These are phyloP conservation scores for Exophiala spinifera DNA, from an alignment of 2,329 filamentous ascomycete species.

Conservation along the genomic window DNA sequence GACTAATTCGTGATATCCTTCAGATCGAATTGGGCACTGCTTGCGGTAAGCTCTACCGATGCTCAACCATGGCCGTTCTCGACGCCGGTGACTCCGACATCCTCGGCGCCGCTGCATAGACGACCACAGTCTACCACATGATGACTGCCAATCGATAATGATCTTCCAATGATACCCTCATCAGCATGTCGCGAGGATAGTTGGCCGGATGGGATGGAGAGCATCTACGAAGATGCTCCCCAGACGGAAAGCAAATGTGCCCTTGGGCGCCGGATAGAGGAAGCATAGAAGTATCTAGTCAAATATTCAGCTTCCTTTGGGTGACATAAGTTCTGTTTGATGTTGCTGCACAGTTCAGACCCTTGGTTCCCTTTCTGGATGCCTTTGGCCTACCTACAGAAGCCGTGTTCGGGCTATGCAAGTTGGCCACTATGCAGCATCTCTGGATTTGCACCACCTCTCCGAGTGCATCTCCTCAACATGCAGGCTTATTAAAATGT, in stretches of 20 bases:
- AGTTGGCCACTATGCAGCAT: too few species aligned
- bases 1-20: constrained; percentile 27
- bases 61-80: constrained; percentile 93
- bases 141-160: not conserved
- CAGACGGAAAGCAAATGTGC: not conserved
- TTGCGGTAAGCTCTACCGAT: constrained; percentile 98
- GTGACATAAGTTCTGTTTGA: not conserved
- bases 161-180: not conserved
- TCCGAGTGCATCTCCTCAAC: too few species aligned
- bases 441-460: too few species aligned
- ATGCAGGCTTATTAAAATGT: too few species aligned
- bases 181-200: not conserved
- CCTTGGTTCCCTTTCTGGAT: too few species aligned
- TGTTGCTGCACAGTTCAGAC: too few species aligned
- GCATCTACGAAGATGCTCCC: not conserved
- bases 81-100: constrained; percentile 99
- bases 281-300: not conserved
- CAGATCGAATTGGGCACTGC: constrained; percentile 98
- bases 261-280: not conserved
- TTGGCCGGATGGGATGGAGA: not conserved
- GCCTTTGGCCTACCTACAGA: too few species aligned
- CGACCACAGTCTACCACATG: not conserved
- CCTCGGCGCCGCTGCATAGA: constrained; percentile 56
- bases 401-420: too few species aligned
- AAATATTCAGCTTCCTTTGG: not conserved